Evolutionary conservation across 208 protist genomes (phyloP).

Genomic region (Herpetomonas muscarum): DNA sequence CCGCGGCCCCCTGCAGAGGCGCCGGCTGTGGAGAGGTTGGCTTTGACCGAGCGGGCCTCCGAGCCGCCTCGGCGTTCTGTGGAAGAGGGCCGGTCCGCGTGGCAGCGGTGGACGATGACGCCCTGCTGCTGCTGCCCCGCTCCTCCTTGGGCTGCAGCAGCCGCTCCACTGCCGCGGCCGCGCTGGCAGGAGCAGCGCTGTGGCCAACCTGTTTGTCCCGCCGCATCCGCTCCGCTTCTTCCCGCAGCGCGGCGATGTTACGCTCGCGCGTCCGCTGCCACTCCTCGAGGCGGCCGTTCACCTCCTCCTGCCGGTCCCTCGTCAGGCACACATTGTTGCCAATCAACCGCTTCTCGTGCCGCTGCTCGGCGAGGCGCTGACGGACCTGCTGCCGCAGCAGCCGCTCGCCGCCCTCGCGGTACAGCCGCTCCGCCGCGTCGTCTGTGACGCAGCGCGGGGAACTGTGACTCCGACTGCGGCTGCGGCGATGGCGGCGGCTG

Average conservation of each 20-base stretch:
- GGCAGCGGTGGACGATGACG: constrained; percentile 64
- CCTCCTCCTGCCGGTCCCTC: constrained; percentile 11
- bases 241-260: constrained; percentile 23
- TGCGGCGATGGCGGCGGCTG: constrained; percentile 4
- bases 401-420: constrained; percentile 65
- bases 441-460: constrained; percentile 13
- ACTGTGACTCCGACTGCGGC: neutral
- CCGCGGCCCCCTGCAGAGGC: too few species aligned
- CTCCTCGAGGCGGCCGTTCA: constrained; percentile 44
- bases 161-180: constrained; percentile 35
- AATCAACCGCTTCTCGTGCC: constrained; percentile 25
- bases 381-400: constrained; percentile 79
- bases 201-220: neutral
- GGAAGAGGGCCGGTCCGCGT: constrained; percentile 74
- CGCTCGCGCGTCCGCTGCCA: constrained; percentile 43
- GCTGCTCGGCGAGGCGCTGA: constrained; percentile 29
- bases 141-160: constrained; percentile 47
- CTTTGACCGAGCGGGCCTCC: constrained; percentile 74
- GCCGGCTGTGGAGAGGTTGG: constrained; percentile 86
- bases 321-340: constrained; percentile 39
- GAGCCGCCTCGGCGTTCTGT: constrained; percentile 42
- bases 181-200: neutral
- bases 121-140: constrained; percentile 78
- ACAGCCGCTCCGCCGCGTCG: constrained; percentile 60
- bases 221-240: constrained; percentile 16